Evolutionary conservation across 352 stramenopile species (phyloP), one percentile per base, ranked within the genome.

Genomic region (Phytophthora brassicae): DNA sequence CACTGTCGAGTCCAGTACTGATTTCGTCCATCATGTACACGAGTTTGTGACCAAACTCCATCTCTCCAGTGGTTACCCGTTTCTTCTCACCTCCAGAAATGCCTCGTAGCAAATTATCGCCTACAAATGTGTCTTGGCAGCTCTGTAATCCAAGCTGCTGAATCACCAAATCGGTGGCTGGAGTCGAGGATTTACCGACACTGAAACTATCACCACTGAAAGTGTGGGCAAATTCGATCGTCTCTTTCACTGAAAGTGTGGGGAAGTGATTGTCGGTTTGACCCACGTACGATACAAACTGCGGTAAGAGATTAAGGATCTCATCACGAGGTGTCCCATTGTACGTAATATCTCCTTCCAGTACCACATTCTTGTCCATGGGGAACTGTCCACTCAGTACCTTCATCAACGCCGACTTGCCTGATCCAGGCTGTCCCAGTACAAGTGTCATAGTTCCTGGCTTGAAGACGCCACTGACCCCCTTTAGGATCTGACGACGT

Each of bases 201-300:
- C n/a, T 22, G 60, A 62, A 49, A 3, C 43, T 38, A 16, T 48
- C 44, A 26, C 57, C 76, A 29, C 82, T 79, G 57, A 84, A 95
- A 43, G 86, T 83, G 66, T 91, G 93, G 6, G 90, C 80, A 65
- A 98, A 97, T 22, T 72, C 61, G 31, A 98, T 81, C 7, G 93
- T 98, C 64, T 98, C 70, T 7, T 61, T 56, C 14, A 81, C 72
- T 6, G 62, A 72, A 9, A 79, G 50, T 24, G 43, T 70, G 38
- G 72, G 62, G 51, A 70, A 76, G 56, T 79, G 70, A 6, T 47
- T 58, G 69, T 97, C 90, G 9, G 69, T 71, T 36, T 77, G 73
- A 11, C 23, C 50, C 16, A 81, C 72, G 48, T 79, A 81, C 28
- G 68, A 68, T 4, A 74, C 52, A 42, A 74, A 47, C 23, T 67